A percentile compares a stretch with the other conserved stretches of the same genome.
These are phyloP conservation scores for Phylloboletellus chloephorus DNA, from an alignment of 1,284 basidiomycete species.

Conservation along the genomic window DNA sequence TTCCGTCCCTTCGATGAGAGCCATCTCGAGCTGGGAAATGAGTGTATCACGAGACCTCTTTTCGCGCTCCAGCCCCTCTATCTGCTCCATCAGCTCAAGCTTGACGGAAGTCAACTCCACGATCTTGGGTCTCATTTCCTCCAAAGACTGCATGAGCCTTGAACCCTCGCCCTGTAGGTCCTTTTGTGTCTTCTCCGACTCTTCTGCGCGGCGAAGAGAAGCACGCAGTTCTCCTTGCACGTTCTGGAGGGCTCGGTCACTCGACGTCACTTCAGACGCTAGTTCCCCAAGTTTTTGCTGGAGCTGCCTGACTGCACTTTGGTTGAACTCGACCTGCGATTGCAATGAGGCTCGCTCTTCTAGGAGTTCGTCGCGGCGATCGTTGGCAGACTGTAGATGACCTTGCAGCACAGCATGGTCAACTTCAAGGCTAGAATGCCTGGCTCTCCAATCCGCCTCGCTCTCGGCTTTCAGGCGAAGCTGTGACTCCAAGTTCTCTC, in stretches of 20 bases:
- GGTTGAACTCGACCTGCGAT: conserved; percentile 41
- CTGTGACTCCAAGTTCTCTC: conserved; percentile 48
- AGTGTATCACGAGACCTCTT: conserved; percentile 50
- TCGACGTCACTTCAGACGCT: conserved; percentile 46
- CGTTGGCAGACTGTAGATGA: conserved; percentile 40
- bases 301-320: conserved; percentile 44
- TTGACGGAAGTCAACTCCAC: conserved; percentile 70
- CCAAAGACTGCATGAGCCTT: conserved; percentile 65
- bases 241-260: conserved; percentile 54
- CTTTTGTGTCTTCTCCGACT: conserved; percentile 64
- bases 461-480: conserved; percentile 38
- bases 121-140: conserved; percentile 81
- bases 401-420: conserved; percentile 38
- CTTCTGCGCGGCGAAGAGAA: conserved; percentile 62
- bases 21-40: conserved; percentile 58
- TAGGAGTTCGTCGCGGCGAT: conserved; percentile 43
- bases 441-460: conserved; percentile 43
- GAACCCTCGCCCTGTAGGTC: conserved; percentile 70
- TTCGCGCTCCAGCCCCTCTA: conserved; percentile 49
- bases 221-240: conserved; percentile 55
- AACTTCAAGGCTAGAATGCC: conserved; percentile 42
- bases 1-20: conserved; percentile 48
- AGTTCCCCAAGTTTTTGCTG: conserved; percentile 56
- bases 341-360: conserved; percentile 47
- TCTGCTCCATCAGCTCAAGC: conserved; percentile 58